Evolutionary conservation across 2,329 filamentous ascomycete species (phyloP).

Genomic region (Diplodia mutila): DNA sequence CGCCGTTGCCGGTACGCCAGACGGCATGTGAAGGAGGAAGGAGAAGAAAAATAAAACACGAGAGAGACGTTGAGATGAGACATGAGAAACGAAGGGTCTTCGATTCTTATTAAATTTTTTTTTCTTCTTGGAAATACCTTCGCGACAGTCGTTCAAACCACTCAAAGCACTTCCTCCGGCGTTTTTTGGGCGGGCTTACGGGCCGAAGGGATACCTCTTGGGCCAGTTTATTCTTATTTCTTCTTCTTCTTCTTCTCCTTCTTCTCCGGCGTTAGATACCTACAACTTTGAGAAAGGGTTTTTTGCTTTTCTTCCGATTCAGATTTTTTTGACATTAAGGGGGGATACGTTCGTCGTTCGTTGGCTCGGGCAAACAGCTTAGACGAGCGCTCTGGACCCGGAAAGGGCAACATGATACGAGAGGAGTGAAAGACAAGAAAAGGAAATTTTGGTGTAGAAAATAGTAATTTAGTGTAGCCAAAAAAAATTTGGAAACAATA

Average conservation of each 20-base stretch:
- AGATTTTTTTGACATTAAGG: neutral
- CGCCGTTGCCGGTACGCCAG: slow-evolving; percentile 6
- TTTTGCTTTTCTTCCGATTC: neutral
- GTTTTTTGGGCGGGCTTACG: neutral
- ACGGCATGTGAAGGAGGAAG: neutral
- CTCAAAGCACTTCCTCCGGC: slow-evolving; percentile 8
- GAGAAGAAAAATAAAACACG: neutral
- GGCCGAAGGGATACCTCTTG: neutral
- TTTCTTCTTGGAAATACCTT: neutral
- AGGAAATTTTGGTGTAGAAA: neutral
- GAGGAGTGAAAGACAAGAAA: neutral
- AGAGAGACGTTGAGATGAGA: neutral
- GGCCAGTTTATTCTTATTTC: neutral
- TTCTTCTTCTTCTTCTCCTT: neutral
- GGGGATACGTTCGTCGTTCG: neutral
- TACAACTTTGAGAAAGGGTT: neutral
- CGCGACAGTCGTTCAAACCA: slow-evolving; percentile 9
- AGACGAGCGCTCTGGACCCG: neutral
- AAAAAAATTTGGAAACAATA: slow-evolving; percentile 16
- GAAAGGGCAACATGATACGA: neutral
- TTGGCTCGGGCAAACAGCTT: neutral
- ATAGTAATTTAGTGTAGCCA: neutral
- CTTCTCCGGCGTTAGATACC: slow-evolving; percentile 19
- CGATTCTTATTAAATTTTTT: slow-evolving; percentile 17
- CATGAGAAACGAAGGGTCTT: neutral